phyloP scores from a whole-genome alignment of 2,329 filamentous ascomycete genomes.

The Ceratocystis cacaofunesta region DNA sequence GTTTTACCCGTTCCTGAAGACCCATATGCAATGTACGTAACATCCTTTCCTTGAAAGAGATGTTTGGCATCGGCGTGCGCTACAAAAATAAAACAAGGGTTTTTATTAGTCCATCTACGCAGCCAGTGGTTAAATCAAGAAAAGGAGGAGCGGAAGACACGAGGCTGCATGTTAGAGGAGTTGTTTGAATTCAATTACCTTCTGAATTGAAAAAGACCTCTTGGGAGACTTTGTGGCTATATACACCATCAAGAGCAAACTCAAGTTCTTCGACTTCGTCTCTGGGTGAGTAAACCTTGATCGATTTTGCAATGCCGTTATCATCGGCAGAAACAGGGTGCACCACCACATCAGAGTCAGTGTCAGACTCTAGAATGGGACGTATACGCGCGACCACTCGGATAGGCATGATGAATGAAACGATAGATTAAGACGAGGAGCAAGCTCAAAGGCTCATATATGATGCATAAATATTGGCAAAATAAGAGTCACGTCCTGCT shows the following conservation, averaged over 20 bases:
- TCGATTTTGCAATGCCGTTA: constrained; percentile 48
- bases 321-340: constrained; percentile 46
- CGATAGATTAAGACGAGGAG: background rate
- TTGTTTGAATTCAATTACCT: constrained; percentile 38
- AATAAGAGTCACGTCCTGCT: background rate
- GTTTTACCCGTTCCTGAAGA: constrained; percentile 91
- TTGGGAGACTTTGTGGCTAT: constrained; percentile 65
- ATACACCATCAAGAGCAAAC: constrained; percentile 90
- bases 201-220: constrained; percentile 80
- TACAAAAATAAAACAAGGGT: constrained; percentile 26
- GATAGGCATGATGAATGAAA: constrained; percentile 41
- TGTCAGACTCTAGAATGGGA: constrained; percentile 71
- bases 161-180: background rate
- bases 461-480: background rate
- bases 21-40: constrained; percentile 85
- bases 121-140: background rate
- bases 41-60: constrained; percentile 75
- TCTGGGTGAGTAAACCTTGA: constrained; percentile 87
- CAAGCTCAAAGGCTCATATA: constrained; percentile 10
- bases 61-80: constrained; percentile 83
- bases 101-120: background rate
- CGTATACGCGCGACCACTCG: constrained; percentile 83
- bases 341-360: constrained; percentile 78
- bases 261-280: constrained; percentile 83
- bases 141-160: background rate